Evolutionary conservation across 306 rosid species (phyloP).

Genomic region (Cucumis sativus): DNA sequence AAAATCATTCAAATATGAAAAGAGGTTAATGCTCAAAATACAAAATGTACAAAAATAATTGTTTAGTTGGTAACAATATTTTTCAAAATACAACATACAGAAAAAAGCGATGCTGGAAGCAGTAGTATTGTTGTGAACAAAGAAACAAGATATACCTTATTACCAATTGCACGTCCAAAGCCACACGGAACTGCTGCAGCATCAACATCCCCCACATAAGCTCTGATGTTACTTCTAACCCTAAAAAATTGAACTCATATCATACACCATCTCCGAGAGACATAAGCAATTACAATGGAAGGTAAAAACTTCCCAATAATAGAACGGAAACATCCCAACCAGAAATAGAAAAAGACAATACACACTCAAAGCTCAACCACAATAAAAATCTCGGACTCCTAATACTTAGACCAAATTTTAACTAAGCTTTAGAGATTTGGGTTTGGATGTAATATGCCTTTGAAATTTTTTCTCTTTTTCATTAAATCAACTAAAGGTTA

Average conservation of each 20-base stretch:
- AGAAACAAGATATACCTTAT: constrained; percentile 44
- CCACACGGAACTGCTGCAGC: constrained; percentile 99
- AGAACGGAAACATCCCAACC: background rate
- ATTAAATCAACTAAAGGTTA: too few species aligned
- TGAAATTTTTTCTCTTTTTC: too few species aligned
- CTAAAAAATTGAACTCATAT: constrained; percentile 26
- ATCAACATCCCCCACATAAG: constrained; percentile 87
- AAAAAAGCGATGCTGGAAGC: background rate
- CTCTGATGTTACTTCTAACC: constrained; percentile 55
- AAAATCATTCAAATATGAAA: too few species aligned
- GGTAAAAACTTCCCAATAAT: background rate
- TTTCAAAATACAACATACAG: background rate
- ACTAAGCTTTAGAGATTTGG: too few species aligned
- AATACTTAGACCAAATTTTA: too few species aligned
- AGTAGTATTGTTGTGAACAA: background rate
- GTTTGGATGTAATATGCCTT: too few species aligned
- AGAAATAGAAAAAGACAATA: background rate
- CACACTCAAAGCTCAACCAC: background rate
- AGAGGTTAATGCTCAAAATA: too few species aligned
- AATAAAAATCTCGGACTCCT: too few species aligned
- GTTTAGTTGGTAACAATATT: background rate
- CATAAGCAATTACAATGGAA: background rate
- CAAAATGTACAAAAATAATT: background rate
- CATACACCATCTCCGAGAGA: background rate
- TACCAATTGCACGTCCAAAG: constrained; percentile 96